Base-by-base conservation (phyloP, 1,284 basidiomycete genomes). In the Ustilago xerochloae region DNA sequence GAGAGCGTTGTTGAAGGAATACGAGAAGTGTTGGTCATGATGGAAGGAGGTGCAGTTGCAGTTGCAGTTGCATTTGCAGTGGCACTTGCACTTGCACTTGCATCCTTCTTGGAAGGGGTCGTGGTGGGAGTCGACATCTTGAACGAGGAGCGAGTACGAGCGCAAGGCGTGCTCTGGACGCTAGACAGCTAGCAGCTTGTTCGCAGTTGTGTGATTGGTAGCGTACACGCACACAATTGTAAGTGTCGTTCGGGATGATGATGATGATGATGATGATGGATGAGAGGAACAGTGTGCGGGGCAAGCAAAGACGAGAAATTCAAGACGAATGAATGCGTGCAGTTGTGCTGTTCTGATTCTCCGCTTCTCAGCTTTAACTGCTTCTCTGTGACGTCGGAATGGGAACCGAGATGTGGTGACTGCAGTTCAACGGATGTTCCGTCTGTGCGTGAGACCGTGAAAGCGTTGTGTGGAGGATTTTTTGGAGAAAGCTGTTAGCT, bases 371-470 rank as follows among this genome's bases (percentile, higher is more conserved):
- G n/a, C n/a, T n/a, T n/a, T n/a, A n/a, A n/a, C n/a, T n/a, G n/a
- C n/a, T n/a, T n/a, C n/a, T 18, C 28, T 32, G 36, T 61, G 51
- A 61, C 52, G 39, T 63, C 30, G 52, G 47, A 53, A 46, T 36
- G 22, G 22, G 22, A 55, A 35, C 38, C 43, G 53, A 55, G 43
- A 8, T 46, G 41, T 18, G 51, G 26, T 15, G n/a, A 33, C 28
- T 33, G 48, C 38, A 15, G 8, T 9, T 32, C 15, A 9, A 33
- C 32, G 20, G 41, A 29, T 16, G 24, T 30, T 63, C 38, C 57
- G 51, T 67, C 49, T 53, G 59, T 59, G 60, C 60, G 65, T 68
- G 59, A 68, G 60, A 59, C 59, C 59, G 65, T 67, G 64, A 67
- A 65, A 65, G 63, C 63, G 54, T 2, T 16, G 32, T 32, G 35